Evolutionary conservation across 2,329 filamentous ascomycete genomes (phyloP).

Genomic region (Colletotrichum falcatum): DNA sequence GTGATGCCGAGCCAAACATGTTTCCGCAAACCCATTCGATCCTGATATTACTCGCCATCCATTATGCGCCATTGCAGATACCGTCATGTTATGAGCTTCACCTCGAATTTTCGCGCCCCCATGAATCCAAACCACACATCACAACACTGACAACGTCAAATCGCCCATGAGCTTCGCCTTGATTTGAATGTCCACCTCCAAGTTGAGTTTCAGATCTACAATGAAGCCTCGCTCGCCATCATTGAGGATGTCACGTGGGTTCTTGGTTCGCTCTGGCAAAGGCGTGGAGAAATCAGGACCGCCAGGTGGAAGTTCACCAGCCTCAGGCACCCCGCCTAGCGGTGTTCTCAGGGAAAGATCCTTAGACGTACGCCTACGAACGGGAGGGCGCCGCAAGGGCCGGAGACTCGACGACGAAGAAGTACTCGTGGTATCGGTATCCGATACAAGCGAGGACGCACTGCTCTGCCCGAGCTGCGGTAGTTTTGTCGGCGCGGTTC

Average conservation of each 20-base stretch:
- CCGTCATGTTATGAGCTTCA: background rate
- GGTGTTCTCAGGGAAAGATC: conserved; percentile 26
- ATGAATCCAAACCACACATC: background rate
- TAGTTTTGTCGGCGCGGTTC: conserved; percentile 22
- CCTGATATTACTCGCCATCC: conserved; percentile 3
- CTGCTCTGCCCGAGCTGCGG: conserved; percentile 21
- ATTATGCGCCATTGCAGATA: conserved; percentile 16
- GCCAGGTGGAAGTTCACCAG: conserved; percentile 19
- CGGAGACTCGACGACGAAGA: conserved; percentile 25
- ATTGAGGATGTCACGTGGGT: conserved; percentile 33
- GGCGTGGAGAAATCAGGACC: conserved; percentile 27
- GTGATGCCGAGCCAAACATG: conserved; percentile 1
- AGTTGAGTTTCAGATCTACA: conserved; percentile 32
- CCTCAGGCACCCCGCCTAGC: conserved; percentile 13
- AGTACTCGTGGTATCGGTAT: conserved; percentile 34
- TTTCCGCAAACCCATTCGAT: background rate
- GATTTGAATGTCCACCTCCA: conserved; percentile 32
- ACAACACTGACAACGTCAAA: conserved; percentile 34
- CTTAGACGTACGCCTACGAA: conserved; percentile 22
- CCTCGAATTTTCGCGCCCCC: background rate
- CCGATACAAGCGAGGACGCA: conserved; percentile 16
- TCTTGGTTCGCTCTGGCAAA: conserved; percentile 28
- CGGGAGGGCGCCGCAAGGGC: conserved; percentile 27
- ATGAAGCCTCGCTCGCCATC: conserved; percentile 38
- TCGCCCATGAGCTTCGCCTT: conserved; percentile 35